Base-by-base conservation (phyloP, 768 basidiomycete genomes). In the Boletus subcaerulescens region DNA sequence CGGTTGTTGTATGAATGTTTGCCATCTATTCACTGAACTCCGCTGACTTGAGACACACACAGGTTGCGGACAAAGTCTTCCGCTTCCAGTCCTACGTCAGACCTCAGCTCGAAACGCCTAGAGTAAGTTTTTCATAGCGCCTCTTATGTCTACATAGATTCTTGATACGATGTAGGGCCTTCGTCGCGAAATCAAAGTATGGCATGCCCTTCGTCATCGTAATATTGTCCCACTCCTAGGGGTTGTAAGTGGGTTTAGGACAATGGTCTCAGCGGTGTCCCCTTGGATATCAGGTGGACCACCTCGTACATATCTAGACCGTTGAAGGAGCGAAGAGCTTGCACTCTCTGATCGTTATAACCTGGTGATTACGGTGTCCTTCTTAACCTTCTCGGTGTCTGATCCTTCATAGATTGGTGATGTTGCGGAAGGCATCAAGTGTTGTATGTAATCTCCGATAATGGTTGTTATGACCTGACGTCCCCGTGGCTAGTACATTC, bases 161-260 rank as follows among this genome's bases (percentile, higher is more conserved):
- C 26, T 6, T 29, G 12, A 39, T 36, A 24, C n/a, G 24, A 24
- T 20, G 40, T n/a, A 50, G 49, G 8, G 40, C 42, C 41, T 50
- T 14, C 49, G 49, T 20, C 49, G 49, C 31, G 49, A 50, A 22
- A 50, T 50, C 10, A 50, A 50, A 42, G 49, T 42, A 42, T 50
- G 49, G 49, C 49, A 50, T 33, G 18, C 12, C 49, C 40, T 50
- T 22, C 49, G 31, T 33, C 49, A 50, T 42, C 49, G 49, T 12
- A 50, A 50, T 13, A 50, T 50, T 42, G 31, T 50, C 32, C 49
- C 40, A 20, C 49, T 50, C 10, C 24, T 50, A 18, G 49, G 49
- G 5, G 41, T 50, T 24, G 49, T 42, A 32, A 22, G 14, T 32
- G 49, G 49, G 29, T 50, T 50, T 20, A 41, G 49, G 40, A 14